Evolutionary conservation across 345 rosid species (phyloP).

Genomic region (Aegle marmelos): DNA sequence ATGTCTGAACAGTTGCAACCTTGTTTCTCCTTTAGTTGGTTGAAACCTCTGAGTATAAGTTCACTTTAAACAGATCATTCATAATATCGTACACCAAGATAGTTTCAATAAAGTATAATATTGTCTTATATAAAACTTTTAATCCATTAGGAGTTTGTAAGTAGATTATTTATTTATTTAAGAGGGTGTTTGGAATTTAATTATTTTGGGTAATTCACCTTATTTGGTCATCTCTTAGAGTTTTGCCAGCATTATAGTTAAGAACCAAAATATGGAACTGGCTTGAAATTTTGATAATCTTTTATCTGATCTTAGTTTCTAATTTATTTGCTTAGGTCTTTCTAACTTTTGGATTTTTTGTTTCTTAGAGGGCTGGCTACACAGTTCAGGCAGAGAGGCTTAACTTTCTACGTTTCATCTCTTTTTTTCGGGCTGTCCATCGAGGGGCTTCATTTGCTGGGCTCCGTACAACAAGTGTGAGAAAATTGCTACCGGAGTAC

Average conservation of each 20-base stretch:
- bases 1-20: neutral
- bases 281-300: neutral
- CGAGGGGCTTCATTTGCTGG: slow-evolving; percentile 98
- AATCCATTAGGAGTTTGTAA: neutral
- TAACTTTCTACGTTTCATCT: slow-evolving; percentile 83
- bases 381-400: slow-evolving; percentile 99
- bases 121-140: neutral
- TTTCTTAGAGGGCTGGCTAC: slow-evolving; percentile 80
- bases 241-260: neutral
- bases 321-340: neutral
- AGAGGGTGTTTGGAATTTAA: neutral
- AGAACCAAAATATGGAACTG: neutral
- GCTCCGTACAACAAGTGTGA: slow-evolving; percentile 89
- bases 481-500: slow-evolving; percentile 97
- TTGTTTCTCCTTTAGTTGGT: neutral
- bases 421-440: slow-evolving; percentile 94
- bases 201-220: neutral
- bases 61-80: neutral
- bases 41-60: neutral
- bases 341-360: neutral
- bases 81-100: neutral
- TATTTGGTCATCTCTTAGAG: neutral
- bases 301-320: neutral
- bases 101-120: neutral
- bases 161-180: neutral